These are phyloP conservation scores for Paramecium pentaurelia DNA, from an alignment of 73 alveolate genomes.

Conservation along the genomic window DNA sequence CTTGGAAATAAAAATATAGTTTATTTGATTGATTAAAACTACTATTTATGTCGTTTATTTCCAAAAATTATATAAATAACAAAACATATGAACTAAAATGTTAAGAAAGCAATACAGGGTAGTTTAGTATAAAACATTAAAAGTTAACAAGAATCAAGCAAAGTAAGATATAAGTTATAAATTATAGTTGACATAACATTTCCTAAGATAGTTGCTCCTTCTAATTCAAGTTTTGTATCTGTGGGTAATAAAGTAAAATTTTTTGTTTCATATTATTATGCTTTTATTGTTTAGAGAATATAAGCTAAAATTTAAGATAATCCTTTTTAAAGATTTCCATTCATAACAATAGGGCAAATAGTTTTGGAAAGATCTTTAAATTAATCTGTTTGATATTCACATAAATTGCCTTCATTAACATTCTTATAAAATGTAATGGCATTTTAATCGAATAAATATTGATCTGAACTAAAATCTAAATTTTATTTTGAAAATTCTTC, in stretches of 20 bases:
- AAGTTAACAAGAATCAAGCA: not conserved
- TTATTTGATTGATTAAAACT: not conserved
- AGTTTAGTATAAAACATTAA: not conserved
- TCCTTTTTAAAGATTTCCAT: not conserved
- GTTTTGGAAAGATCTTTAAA: not conserved
- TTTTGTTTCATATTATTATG: not conserved
- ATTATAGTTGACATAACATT: not conserved
- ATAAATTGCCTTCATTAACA: not conserved
- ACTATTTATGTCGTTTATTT: not conserved
- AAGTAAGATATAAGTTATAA: not conserved
- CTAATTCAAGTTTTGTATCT: not conserved
- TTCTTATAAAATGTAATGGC: not conserved
- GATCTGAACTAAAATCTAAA: not conserved
- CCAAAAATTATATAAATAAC: not conserved
- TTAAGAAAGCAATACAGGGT: not conserved
- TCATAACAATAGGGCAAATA: not conserved
- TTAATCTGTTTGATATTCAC: not conserved
- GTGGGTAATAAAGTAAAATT: not conserved
- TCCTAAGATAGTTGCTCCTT: constrained; percentile 1
- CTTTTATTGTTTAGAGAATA: not conserved
- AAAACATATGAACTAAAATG: not conserved
- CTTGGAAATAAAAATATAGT: not conserved
- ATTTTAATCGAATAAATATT: not conserved
- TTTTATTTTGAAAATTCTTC: not conserved
- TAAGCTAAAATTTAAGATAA: not conserved